Base-by-base conservation (phyloP, 345 rosid genomes). In the Dipteronia dyeriana region DNA sequence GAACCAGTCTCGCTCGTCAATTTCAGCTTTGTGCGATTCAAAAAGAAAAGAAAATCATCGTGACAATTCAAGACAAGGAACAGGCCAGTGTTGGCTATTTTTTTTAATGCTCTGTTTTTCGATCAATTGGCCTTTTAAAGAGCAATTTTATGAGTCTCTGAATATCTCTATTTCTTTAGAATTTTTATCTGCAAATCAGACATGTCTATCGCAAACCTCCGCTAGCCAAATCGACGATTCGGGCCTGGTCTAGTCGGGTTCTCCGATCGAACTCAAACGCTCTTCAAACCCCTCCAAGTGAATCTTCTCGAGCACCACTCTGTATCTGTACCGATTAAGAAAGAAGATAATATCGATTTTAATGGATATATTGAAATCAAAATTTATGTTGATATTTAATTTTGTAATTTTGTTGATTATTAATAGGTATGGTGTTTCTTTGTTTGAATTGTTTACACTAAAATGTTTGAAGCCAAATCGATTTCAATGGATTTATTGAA, bases 171-270 rank as follows among this genome's bases (percentile, higher is more conserved):
- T 17, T 49, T 68, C 11, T 23, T 7, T 25, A 73, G 41, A 45
- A 13, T 19, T 49, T 75, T 49, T 3, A 9, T 12, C 20, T 45
- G 68, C 7, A 64, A 63, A 29, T 49, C 51, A 25, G 22, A 2
- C 31, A 91, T 90, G 95, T 89, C 90, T 54, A 90, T 76, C 82
- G 92, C 47, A 92, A 90, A 85, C 99, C 99, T 56, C 91, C 98
- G 78, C 91, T 92, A 45, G 82, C 93, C 0, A 95, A 84, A 80
- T 91, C 96, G 0, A 97, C 96, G 29, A 83, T 86, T 79, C 86
- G 94, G 68, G 86, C 82, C 66, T 86, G 92, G 12, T 76, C 96
- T 38, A 89, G 94, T 43, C 92, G 91, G 0, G 83, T 64, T 73
- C 82, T 86, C 53, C 88, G 82, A 11, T 79, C 94, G 6, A 81